Base-by-base conservation (phyloP, 2,329 filamentous ascomycete genomes). In the Trichoderma breve region DNA sequence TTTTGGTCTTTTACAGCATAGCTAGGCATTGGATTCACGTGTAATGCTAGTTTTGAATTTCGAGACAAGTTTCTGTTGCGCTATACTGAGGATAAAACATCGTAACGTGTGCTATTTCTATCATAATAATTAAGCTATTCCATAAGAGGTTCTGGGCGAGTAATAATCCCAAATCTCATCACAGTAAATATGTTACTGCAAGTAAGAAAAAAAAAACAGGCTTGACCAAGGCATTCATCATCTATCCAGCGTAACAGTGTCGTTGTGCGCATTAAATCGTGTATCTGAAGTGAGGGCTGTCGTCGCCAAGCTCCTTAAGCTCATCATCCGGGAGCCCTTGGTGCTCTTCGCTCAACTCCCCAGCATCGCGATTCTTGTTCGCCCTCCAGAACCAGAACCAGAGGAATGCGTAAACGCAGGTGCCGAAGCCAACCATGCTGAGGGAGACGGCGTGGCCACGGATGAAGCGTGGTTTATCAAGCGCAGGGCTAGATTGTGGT, bases 361-460 rank as follows among this genome's bases (percentile, higher is more conserved):
- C 84, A 0, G 75, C 78, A 4, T 82, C 81, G 1, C 86, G 82
- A 71, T 76, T 79, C 74, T 79, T 81, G 73, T 91, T 91, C 76
- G 84, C 80, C 74, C 43, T 78, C 32, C 76, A 75, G 74, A 86
- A 88, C 80, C 84, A 88, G 73, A 83, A 80, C 85, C 86, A 89
- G 81, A 91, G 82, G 32, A 86, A 80, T 3, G 79, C 84, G 75
- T 88, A 91, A 5, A 89, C 80, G 32, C 84, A 63, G 0, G 84
- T 85, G 1, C 87, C 84, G 75, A 90, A 82, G 3, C 82, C 87
- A 0, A 90, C 88, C 80, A 91, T 82, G 30, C 84, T 83, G 60
- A 91, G 80, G 4, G 88, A 90, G 11, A 90, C 84, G 1, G 88
- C 89, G 76, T 92, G 89, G 6, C 90, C 90, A 39, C 84, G 84